Evolutionary conservation across 441 rosid genomes (phyloP), one percentile per base, ranked within the genome.

Genomic region (Bocquillonia castaneifolia): DNA sequence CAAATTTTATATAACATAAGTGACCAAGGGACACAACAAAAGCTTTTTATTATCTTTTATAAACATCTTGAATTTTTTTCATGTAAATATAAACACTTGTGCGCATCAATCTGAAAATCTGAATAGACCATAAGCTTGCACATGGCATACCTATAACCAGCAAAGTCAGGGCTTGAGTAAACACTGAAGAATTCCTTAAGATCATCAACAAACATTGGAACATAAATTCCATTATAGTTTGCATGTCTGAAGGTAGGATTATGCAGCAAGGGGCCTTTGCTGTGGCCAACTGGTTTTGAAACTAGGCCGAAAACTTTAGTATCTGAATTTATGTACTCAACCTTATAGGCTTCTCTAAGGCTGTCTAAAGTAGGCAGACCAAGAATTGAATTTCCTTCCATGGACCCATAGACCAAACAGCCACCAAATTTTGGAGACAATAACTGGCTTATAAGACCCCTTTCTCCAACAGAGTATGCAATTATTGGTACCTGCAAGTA

Each of bases 221-320:
- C 69, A 73, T 70, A 88, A 29, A 80, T 64, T n/a, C 93, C 93
- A 80, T 88, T 79, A 64, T 74, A 88, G 57, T 77, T 66, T 23
- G 73, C 65, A 61, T 79, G 74, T 64, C 78, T 80, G 47, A 88
- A 84, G 69, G 90, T 74, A 12, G 80, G 78, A 56, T 86, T 84
- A 66, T 86, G 84, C 66, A 88, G 65, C 22, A 72, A 50, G 28
- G 90, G 87, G 45, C 86, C 80, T 78, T 88, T 88, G 81, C 86
- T 88, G 82, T 88, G 93, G 68, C 84, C 57, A 34, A 84, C 75
- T 23, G 93, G 89, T 58, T 88, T 88, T 50, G 88, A 86, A 23
- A 88, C 75, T 32, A 86, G 71, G 52, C 93, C 93, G 48, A 74
- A 74, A 25, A 85, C 83, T 77, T 81, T 84, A 42, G 87, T 85